A percentile compares a stretch with the other conserved stretches of the same genome.
Conservation (phyloP, 768 basidiomycete species). For the Chlorophyllum brunneum region DNA sequence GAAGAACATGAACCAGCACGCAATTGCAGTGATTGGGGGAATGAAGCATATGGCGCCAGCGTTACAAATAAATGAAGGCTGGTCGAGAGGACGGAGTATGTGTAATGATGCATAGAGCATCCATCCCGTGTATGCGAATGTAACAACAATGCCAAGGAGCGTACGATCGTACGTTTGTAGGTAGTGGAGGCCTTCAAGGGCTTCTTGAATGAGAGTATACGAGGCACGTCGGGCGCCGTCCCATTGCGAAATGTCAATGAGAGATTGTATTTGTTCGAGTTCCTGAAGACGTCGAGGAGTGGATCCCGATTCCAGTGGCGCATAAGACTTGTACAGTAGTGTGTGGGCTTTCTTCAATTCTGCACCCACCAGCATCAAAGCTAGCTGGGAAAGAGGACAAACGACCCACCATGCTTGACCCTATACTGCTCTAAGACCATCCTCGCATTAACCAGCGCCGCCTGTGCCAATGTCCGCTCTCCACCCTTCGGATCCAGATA, state of each 20-base stretch:
- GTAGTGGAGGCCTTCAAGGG: slow-evolving; percentile 66
- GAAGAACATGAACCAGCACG: slow-evolving; percentile 49
- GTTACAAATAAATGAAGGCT: too few species aligned
- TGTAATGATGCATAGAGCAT: slow-evolving; percentile 60
- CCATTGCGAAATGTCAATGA: slow-evolving; percentile 43
- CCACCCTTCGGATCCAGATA: slow-evolving; percentile 49
- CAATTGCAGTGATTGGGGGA: slow-evolving; percentile 20
- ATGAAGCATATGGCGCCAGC: slow-evolving; percentile 10
- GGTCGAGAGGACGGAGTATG: slow-evolving; percentile 43
- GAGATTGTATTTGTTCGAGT: slow-evolving; percentile 34
- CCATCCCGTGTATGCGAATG: slow-evolving; percentile 75
- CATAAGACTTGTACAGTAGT: slow-evolving; percentile 62
- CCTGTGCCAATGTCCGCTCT: slow-evolving; percentile 46
- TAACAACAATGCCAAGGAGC: slow-evolving; percentile 67
- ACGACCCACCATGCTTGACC: slow-evolving; percentile 70
- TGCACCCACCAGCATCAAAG: slow-evolving; percentile 22
- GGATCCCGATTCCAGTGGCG: slow-evolving; percentile 34
- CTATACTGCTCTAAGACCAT: slow-evolving; percentile 75
- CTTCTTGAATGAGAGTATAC: slow-evolving; percentile 46
- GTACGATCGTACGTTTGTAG: slow-evolving; percentile 82
- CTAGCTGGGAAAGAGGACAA: not conserved
- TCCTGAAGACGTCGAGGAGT: slow-evolving; percentile 30
- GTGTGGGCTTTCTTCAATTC: slow-evolving; percentile 58
- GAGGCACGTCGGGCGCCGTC: slow-evolving; percentile 46
- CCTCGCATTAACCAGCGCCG: slow-evolving; percentile 63